A percentile compares a stretch with the other conserved stretches of the same genome.
Evolutionary conservation across 2,329 filamentous ascomycete species (phyloP).

Genomic region (Blastomyces percursus): DNA sequence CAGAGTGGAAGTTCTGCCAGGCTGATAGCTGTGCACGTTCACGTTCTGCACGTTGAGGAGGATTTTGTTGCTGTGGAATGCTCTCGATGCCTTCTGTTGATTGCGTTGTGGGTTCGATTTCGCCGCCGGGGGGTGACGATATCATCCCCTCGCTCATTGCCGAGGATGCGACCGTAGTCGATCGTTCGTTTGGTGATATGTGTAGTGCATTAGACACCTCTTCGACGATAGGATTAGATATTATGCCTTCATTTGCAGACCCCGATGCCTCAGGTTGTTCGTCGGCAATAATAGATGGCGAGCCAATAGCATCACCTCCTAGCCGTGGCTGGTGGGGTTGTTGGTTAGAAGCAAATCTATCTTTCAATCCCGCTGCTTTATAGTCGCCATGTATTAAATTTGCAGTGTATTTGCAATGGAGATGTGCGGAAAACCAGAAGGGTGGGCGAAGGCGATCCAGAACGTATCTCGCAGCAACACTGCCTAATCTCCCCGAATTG

Average conservation of each 20-base stretch:
- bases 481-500: conserved; percentile 63
- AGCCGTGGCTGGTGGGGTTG: background rate
- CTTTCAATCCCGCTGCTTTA: conserved; percentile 2
- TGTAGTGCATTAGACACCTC: background rate
- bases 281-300: conserved; percentile 6
- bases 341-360: background rate
- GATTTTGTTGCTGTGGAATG: background rate
- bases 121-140: background rate
- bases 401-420: conserved; percentile 81
- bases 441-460: conserved; percentile 70
- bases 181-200: background rate
- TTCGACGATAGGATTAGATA: background rate
- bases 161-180: background rate
- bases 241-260: background rate
- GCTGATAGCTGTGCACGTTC: conserved; percentile 19
- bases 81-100: background rate
- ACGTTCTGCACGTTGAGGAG: background rate
- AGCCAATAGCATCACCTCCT: background rate
- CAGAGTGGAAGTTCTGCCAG: conserved; percentile 30
- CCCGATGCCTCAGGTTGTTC: background rate
- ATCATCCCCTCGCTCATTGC: background rate
- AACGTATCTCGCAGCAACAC: conserved; percentile 63
- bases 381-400: conserved; percentile 39
- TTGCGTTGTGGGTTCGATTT: background rate
- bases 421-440: conserved; percentile 88